Evolutionary conservation across 1,139 yeast genomes (phyloP).

Genomic region (Candida sanyaensis): DNA sequence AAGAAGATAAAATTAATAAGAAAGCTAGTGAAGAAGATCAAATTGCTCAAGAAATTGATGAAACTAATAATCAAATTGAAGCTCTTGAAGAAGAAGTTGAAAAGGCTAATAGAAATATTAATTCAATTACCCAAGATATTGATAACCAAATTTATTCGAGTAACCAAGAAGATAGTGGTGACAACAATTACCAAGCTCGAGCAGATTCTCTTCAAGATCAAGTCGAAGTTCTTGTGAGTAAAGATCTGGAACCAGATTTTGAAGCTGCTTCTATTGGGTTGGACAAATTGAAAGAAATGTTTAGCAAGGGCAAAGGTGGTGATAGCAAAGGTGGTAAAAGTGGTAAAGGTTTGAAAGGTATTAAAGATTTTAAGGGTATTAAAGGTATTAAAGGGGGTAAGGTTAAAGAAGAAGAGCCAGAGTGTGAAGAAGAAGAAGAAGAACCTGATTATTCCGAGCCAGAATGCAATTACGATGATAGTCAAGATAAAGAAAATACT

Average conservation of each 20-base stretch:
- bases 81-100: not conserved
- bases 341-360: not conserved
- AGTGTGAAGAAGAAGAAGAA: not conserved
- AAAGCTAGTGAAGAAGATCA: not conserved
- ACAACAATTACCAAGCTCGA: not conserved
- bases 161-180: not conserved
- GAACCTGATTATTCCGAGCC: not conserved
- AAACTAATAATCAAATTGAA: not conserved
- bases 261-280: conserved; percentile 2
- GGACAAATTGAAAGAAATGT: not conserved
- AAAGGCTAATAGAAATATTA: no score
- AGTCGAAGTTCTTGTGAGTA: not conserved
- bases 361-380: not conserved
- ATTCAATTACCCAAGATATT: no score
- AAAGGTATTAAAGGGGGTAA: not conserved
- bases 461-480: not conserved
- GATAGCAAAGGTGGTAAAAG: not conserved
- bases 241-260: not conserved
- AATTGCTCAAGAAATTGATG: not conserved
- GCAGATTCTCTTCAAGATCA: not conserved
- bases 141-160: not conserved
- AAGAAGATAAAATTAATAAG: not conserved
- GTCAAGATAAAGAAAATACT: not conserved
- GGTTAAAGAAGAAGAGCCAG: not conserved
- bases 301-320: conserved; percentile 1